Evolutionary conservation across 2,329 filamentous ascomycete species (phyloP), one percentile per base, ranked within the genome.

Genomic region (Ceratocystis colombiana): DNA sequence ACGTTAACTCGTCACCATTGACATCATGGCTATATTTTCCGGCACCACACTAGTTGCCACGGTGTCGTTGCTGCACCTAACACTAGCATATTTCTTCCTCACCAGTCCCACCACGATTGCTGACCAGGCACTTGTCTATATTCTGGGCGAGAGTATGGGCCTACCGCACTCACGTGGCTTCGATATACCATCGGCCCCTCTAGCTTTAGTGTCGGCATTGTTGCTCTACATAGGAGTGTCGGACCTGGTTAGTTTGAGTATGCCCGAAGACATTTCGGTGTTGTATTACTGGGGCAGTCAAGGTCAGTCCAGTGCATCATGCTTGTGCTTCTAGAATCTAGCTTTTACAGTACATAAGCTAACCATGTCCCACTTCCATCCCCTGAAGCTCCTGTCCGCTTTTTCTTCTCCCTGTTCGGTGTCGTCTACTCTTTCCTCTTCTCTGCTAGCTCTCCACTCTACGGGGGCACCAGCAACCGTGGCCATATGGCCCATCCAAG

Each of bases 11-110:
- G 17, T n/a, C 7, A 8, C 28, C 8, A 37, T 15, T 8, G 25
- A 59, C 71, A 79, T 64, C 69, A 96, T 96, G 92, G 88, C 85
- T 41, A 79, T 95, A 74, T 82, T 96, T 72, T 91, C 89, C 1
- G 86, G 87, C 68, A 88, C 83, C 73, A 89, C 87, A 7, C 87
- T 96, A 75, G 87, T 96, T 71, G 88, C 89, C 71, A 87, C 85
- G 64, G 79, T 96, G 71, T 88, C 88, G 71, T 82, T 96, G 73
- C 90, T 94, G 78, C 89, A 96, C 77, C 76, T 96, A 70, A 89
- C 89, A 5, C 79, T 94, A 62, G 90, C 87, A 71, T 91, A 87
- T 76, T 90, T 94, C 78, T 88, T 96, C 77, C 80, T 95, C 71
- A 87, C 84, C 53, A 86, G 82, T 67, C 92, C 92, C 5, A 77